phyloP scores from a whole-genome alignment of 345 rosid genomes.

The Schrenkiella parvula region DNA sequence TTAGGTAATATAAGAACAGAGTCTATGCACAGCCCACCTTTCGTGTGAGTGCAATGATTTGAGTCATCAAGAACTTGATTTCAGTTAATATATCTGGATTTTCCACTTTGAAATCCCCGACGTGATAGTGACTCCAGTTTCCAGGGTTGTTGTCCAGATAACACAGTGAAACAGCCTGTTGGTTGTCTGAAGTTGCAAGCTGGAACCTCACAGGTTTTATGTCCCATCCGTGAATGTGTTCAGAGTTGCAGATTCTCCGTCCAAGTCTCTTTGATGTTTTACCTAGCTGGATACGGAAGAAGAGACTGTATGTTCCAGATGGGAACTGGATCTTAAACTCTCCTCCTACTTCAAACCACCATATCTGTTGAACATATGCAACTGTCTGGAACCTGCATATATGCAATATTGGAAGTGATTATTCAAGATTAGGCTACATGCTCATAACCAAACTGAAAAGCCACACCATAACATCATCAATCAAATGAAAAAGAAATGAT shows the following conservation, averaged over 20 bases:
- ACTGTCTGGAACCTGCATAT: conserved; percentile 54
- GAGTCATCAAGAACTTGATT: conserved; percentile 70
- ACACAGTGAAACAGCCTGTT: conserved; percentile 47
- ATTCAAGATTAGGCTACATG: not conserved
- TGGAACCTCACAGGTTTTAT: conserved; percentile 74
- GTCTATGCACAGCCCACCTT: conserved; percentile 89
- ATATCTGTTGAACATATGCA: conserved; percentile 89
- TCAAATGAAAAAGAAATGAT: not conserved
- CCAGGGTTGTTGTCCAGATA: conserved; percentile 54
- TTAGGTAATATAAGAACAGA: conserved; percentile 58
- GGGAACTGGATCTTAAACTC: conserved; percentile 80
- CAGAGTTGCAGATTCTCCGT: conserved; percentile 60
- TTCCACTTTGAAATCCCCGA: conserved; percentile 65
- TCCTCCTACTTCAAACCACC: conserved; percentile 97
- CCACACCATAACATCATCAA: not conserved
- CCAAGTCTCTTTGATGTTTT: conserved; percentile 60
- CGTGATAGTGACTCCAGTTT: conserved; percentile 68
- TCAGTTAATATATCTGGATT: conserved; percentile 25
- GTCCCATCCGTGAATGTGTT: conserved; percentile 91
- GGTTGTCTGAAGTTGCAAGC: conserved; percentile 73
- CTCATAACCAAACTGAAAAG: not conserved
- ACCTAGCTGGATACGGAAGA: conserved; percentile 78
- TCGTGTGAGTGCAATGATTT: conserved; percentile 95
- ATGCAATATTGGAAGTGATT: not conserved
- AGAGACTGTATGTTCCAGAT: conserved; percentile 64